Evolutionary conservation across 2,329 filamentous ascomycete species (phyloP), one percentile per base, ranked within the genome.

Genomic region (Beauveria brongniartii): DNA sequence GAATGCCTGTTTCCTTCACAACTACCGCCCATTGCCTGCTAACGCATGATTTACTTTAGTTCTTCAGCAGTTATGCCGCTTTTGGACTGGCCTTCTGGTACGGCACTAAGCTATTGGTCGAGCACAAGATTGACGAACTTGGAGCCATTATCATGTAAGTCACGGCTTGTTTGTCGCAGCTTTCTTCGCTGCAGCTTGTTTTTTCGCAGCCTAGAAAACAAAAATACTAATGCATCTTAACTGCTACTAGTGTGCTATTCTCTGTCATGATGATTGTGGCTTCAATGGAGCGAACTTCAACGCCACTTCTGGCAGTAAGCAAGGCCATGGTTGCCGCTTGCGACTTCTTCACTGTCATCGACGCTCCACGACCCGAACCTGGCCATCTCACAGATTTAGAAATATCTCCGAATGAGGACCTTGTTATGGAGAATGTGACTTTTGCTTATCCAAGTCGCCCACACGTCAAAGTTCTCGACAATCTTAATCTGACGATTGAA

Each of bases 401-500:
- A 1, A 71, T 76, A 69, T 73, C 12, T 70, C 75, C 10, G 70
- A 67, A 7, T 65, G 50, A 77, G 3, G 73, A 77, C 54, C 75
- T 77, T 52, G 65, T 73, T 7, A 82, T 92, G 46, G 74, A 83
- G 14, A 77, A 84, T 48, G 81, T 92, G 10, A 82, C 79, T 20
- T 92, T 92, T 67, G 82, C 87, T 1, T 92, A 92, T 67, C 89
- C 89, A 1, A 84, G 76, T 55, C 78, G 87, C 12, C 83, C 85
- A 0, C 80, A 86, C 62, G 81, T 87, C 62, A 84, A 83, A 66
- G 82, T 90, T 0, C 72, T 90, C 1, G 80, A 88, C 65, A 73
- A 78, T 3, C 70, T 90, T 1, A 78, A 80, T 65, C 72, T 90
- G 9, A 75, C 71, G 0, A 82, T 91, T 59, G 77, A 82, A 63